Percentiles rank a stretch among this genome's conserved stretches.
These are phyloP conservation scores for Tolypocladium tundrense DNA, from an alignment of 2,329 filamentous ascomycete genomes.

Conservation along the genomic window DNA sequence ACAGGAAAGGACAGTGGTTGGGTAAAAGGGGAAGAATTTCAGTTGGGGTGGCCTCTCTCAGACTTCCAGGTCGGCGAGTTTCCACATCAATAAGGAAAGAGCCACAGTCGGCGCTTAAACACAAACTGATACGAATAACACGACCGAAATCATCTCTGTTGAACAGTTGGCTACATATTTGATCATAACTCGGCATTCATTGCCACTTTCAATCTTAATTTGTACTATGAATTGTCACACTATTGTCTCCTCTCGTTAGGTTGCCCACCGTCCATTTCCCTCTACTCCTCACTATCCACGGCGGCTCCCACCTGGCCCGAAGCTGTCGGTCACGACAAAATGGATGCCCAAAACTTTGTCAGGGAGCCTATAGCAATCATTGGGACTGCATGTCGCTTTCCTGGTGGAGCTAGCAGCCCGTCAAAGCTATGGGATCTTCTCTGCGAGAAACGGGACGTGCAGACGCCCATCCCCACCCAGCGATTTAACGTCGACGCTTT, in stretches of 20 bases:
- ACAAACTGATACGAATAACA: no score
- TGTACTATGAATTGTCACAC: not conserved
- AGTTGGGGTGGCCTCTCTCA: not conserved
- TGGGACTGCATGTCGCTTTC: conserved; percentile 27
- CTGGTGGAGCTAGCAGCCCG: conserved; percentile 20
- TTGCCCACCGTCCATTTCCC: no score
- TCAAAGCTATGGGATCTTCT: conserved; percentile 23
- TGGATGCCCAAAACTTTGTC: not conserved
- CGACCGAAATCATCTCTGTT: not conserved
- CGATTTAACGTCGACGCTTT: conserved; percentile 14
- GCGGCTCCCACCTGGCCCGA: not conserved
- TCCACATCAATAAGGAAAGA: not conserved
- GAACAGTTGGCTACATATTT: not conserved
- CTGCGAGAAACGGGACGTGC: conserved; percentile 18
- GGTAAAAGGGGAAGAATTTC: not conserved
- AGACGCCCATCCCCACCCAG: conserved; percentile 12
- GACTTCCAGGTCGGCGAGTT: not conserved
- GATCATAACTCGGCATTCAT: not conserved
- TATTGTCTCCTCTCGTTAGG: not conserved
- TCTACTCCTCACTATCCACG: no score
- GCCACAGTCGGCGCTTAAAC: not conserved
- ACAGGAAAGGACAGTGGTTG: not conserved
- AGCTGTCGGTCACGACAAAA: not conserved
- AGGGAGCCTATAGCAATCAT: conserved; percentile 18
- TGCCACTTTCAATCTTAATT: not conserved